Conservation (phyloP, 441 rosid species). For the Viola pubescens region DNA sequence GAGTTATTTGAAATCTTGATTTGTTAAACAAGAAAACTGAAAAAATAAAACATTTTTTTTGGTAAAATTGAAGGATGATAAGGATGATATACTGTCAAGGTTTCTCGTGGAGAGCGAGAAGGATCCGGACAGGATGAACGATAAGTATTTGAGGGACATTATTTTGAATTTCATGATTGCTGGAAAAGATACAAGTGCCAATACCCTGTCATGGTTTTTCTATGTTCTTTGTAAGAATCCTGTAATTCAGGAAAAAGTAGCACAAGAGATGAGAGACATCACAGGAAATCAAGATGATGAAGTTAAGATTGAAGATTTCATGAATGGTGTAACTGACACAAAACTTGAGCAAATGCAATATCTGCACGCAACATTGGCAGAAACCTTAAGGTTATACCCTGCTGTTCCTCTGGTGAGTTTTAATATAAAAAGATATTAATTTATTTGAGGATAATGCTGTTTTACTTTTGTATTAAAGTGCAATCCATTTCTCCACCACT, state of each 20-base stretch:
- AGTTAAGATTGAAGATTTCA: conserved; percentile 31
- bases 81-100: conserved; percentile 71
- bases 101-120: conserved; percentile 50
- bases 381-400: conserved; percentile 75
- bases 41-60: not conserved
- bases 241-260: conserved; percentile 51
- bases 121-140: conserved; percentile 50
- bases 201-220: conserved; percentile 64
- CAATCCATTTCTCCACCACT: too few species aligned
- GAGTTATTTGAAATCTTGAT: not conserved
- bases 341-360: conserved; percentile 62
- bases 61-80: conserved; percentile 29
- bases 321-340: conserved; percentile 37
- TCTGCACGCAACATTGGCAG: conserved; percentile 76
- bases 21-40: not conserved
- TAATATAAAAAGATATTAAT: too few species aligned
- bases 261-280: conserved; percentile 43
- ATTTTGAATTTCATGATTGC: conserved; percentile 67
- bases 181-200: conserved; percentile 73
- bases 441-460: not conserved
- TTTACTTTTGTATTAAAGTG: too few species aligned
- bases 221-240: conserved; percentile 71
- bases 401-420: conserved; percentile 52
- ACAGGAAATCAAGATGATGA: conserved; percentile 19
- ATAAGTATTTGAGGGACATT: conserved; percentile 59